Evolutionary conservation across 2,329 filamentous ascomycete species (phyloP), one percentile per base, ranked within the genome.

Genomic region (Harringtonia lauricola): DNA sequence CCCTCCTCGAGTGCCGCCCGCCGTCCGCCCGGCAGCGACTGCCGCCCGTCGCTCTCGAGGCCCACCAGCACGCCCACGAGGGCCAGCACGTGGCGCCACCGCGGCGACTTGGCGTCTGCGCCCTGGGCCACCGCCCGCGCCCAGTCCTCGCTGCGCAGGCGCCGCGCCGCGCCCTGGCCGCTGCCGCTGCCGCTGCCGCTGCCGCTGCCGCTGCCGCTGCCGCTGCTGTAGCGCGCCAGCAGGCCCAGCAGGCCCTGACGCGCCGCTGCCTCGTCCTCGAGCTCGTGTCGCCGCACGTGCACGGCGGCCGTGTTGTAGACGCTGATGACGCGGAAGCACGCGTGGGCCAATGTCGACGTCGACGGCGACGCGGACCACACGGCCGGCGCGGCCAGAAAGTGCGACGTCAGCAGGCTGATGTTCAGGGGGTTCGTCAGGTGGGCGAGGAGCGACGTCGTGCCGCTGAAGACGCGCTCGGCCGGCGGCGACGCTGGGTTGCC

Each of bases 81-180:
- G 6, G 89, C 73, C n/a, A 95, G 67, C 26, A 88, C 63, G 60
- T 95, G 88, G 59, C 87, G 81, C 87, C 87, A 95, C 55, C 86
- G 69, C 22, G 70, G 72, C 15, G 77, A 77, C 36, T 70, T 68
- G 28, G 71, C 71, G 43, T 80, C 75, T 10, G 72, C 67, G 30
- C 76, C 76, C 52, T 71, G 71, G 36, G 71, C 68, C 4, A 80
- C 68, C 1, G 73, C 73, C 18, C 68, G 65, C 9, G 73, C 64
- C 76, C 76, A 81, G 19, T 64, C 66, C 40, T 76, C 71, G 50
- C 67, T 66, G 22, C 57, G 48, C 9, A 49, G 4, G 65, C 68
- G 41, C 68, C 64, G 39, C 36, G 10, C 36, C 36, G 24, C 3
- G 14, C 14, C 21, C 44, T n/a, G 8, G 36, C 44, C 19, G 21